Evolutionary conservation across 192 early-diverging fungal species (phyloP).

Genomic region (Coemansia sp.): DNA sequence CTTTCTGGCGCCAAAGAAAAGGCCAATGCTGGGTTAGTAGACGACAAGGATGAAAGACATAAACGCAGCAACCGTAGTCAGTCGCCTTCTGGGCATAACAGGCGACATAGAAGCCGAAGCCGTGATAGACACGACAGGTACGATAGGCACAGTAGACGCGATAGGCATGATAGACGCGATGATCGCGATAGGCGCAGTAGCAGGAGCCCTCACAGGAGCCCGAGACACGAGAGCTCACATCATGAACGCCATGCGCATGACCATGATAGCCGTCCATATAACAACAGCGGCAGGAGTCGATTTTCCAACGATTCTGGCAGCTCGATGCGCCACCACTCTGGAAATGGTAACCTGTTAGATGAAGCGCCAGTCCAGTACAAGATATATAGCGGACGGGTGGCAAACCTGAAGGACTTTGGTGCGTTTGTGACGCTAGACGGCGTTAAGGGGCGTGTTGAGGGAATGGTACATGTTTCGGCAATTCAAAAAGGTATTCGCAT

Average conservation of each 20-base stretch:
- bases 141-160: background rate
- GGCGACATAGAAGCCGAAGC: slow-evolving; percentile 3
- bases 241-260: background rate
- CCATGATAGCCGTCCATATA: background rate
- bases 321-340: background rate
- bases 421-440: slow-evolving; percentile 88
- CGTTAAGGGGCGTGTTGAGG: slow-evolving; percentile 74
- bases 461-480: slow-evolving; percentile 85
- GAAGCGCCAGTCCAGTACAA: slow-evolving; percentile 86
- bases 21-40: slow-evolving; percentile 12
- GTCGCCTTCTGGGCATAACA: slow-evolving; percentile 14
- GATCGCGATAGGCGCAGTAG: too few species aligned
- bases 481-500: slow-evolving; percentile 68
- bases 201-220: background rate
- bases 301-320: background rate
- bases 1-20: slow-evolving; percentile 10
- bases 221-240: background rate
- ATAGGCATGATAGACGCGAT: background rate
- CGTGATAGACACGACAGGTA: slow-evolving; percentile 7
- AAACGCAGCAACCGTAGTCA: slow-evolving; percentile 33
- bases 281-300: background rate
- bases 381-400: slow-evolving; percentile 84
- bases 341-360: slow-evolving; percentile 52
- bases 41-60: slow-evolving; percentile 22
- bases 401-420: slow-evolving; percentile 90